These are phyloP conservation scores for Gigaspora rosea DNA, from an alignment of 192 early-diverging fungal species.

Conservation along the genomic window DNA sequence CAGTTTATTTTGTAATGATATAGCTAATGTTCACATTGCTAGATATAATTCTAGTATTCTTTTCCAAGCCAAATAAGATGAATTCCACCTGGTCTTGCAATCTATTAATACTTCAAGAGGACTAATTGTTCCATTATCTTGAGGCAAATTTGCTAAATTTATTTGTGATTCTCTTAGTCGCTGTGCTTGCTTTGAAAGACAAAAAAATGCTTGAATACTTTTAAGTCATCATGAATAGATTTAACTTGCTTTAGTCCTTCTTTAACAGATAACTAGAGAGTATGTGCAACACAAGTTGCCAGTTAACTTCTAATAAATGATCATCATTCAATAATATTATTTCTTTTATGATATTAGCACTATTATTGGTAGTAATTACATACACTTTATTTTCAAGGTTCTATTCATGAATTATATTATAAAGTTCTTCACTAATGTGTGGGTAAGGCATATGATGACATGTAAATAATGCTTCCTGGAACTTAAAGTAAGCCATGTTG, in stretches of 20 bases:
- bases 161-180: not conserved
- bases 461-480: not conserved
- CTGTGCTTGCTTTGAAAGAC: not conserved
- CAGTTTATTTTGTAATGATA: no score
- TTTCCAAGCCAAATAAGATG: no score
- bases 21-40: no score
- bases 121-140: no score
- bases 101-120: no score
- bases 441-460: not conserved
- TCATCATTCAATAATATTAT: not conserved
- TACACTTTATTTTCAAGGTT: no score
- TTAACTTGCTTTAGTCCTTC: not conserved
- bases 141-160: no score
- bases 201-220: not conserved
- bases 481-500: not conserved
- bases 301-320: not conserved
- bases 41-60: no score
- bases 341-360: not conserved
- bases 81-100: no score
- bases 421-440: not conserved
- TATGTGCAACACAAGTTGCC: not conserved
- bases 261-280: not conserved
- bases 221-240: not conserved
- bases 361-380: not conserved
- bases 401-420: not conserved